phyloP scores from a whole-genome alignment of 257 asterid genomes.

The Coffea canephora region DNA sequence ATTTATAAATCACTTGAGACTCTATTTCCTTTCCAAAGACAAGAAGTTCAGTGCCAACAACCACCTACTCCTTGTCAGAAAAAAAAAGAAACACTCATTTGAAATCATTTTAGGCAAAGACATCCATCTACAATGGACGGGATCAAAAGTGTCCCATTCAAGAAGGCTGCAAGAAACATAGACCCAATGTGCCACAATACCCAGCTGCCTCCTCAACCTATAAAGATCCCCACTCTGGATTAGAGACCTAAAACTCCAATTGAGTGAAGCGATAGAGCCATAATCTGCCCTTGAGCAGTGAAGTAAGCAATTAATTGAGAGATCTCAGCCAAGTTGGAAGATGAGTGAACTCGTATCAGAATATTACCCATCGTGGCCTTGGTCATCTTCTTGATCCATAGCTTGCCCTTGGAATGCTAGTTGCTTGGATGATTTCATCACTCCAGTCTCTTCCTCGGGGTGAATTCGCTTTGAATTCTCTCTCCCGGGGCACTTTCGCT shows the following conservation, averaged over 20 bases:
- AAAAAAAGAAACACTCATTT: conserved; percentile 35
- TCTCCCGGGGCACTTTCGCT: too few relatives aligned
- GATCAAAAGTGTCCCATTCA: conserved; percentile 47
- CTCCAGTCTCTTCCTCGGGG: too few relatives aligned
- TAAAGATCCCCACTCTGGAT: conserved; percentile 34
- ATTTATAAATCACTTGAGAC: conserved; percentile 28
- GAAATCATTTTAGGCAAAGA: conserved; percentile 29
- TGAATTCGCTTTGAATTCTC: too few relatives aligned
- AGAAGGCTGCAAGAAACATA: conserved; percentile 37
- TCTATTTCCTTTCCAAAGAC: conserved; percentile 37
- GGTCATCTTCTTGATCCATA: conserved; percentile 13
- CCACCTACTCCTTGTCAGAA: conserved; percentile 45
- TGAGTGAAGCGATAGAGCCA: conserved; percentile 29
- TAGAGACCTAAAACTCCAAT: conserved; percentile 36
- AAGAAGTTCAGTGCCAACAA: conserved; percentile 46
- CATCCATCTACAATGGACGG: conserved; percentile 35
- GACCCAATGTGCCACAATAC: conserved; percentile 40
- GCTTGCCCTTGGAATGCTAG: background rate
- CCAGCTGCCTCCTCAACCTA: conserved; percentile 30
- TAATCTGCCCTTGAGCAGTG: conserved; percentile 35
- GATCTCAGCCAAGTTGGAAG: conserved; percentile 37
- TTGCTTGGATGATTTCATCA: too few relatives aligned
- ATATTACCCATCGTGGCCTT: background rate
- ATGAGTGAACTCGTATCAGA: conserved; percentile 24
- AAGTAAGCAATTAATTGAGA: conserved; percentile 30